These are phyloP conservation scores for Fraxinus paxiana DNA, from an alignment of 305 asterid species.

Conservation along the genomic window DNA sequence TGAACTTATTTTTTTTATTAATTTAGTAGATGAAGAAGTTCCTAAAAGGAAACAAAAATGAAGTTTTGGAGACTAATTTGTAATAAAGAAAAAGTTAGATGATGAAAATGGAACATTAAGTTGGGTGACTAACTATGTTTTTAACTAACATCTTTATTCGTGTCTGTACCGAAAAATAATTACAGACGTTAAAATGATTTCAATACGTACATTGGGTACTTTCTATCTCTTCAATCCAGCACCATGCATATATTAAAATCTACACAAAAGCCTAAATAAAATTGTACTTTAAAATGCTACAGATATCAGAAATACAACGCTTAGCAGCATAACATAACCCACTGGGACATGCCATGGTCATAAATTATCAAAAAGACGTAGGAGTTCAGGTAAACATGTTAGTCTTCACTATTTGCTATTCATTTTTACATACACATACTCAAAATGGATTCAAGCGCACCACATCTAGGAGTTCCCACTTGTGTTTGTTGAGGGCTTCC, in stretches of 20 bases:
- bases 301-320: not conserved
- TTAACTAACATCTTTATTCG: not conserved
- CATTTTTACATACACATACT: not conserved
- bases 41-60: not conserved
- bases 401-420: not conserved
- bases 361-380: not conserved
- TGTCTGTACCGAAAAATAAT: not conserved
- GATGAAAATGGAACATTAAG: not conserved
- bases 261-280: not conserved
- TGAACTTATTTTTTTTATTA: too few species aligned
- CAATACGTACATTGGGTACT: not conserved
- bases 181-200: not conserved
- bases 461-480: not conserved
- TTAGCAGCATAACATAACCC: not conserved
- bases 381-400: not conserved
- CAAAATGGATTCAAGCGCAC: not conserved
- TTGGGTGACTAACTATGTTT: not conserved
- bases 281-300: not conserved
- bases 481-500: constrained; percentile 25
- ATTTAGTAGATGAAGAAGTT: not conserved
- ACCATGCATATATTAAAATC: not conserved
- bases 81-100: too few species aligned
- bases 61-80: not conserved
- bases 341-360: not conserved
- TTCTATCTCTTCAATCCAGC: not conserved